Base-by-base conservation (phyloP, 257 asterid species). In the Solanum appendiculatum region DNA sequence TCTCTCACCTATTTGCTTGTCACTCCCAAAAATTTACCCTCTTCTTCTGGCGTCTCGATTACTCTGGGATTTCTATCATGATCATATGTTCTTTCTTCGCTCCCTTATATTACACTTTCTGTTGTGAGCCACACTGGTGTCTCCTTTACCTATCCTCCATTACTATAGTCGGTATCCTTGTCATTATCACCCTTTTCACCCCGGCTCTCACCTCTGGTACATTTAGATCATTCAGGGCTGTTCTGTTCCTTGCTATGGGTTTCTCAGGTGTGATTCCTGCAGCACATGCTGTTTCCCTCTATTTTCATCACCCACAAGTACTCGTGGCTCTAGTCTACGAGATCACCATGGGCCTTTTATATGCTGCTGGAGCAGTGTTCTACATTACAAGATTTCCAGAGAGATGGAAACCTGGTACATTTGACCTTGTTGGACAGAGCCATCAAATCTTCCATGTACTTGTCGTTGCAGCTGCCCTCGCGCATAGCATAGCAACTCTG, bases 11-110 rank as follows among this genome's bases (percentile, higher is more conserved):
- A 70, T 93, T 97, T 58, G 94, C 98, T 51, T 97, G 99, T 93
- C 99, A 94, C 88, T 97, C 99, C n/a, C 91, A 58, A 33, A 93
- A 91, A 27, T 97, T 90, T 91, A 92, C 92, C 89, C 87, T 64
- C 90, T 93, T 97, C 94, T 95, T 95, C 91, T 97, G 99, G 99
- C 96, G 98, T 82, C 95, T 97, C 25, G 99, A 97, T 90, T 95
- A 97, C 51, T 90, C 94, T 13, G 99, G 99, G 16, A 97, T 97
- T 70, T 88, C 99, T 48, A 74, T 95, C 85, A 97, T 97, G 98
- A 95, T 97, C 10, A 92, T 94, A 88, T 89, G 91, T 87, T 97
- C 99, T 51, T 97, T 97, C 94, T 92, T 94, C 29, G 92, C 98
- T 5, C 98, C 98, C 4, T 85, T 95, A 40, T 96, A 92, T 93